Conservation (phyloP, 148 eudicot genomes). For the Persicaria maculosa region DNA sequence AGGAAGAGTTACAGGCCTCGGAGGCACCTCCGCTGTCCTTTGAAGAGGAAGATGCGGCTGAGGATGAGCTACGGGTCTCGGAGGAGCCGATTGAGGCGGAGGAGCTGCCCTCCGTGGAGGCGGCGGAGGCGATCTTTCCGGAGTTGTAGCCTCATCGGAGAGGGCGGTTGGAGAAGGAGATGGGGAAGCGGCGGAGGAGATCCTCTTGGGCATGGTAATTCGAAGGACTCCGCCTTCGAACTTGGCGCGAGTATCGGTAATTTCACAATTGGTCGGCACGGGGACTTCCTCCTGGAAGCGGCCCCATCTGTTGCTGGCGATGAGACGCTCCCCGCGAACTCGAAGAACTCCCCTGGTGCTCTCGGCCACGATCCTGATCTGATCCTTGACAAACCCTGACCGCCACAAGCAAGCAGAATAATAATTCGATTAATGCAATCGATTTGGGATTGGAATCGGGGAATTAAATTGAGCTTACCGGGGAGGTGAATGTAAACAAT, state of each 20-base stretch:
- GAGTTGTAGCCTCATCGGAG: slow-evolving; percentile 1
- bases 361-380: slow-evolving; percentile 50
- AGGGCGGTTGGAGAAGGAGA: not conserved
- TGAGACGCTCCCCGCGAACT: slow-evolving; percentile 48
- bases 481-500: slow-evolving; percentile 44
- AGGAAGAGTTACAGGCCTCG: not conserved
- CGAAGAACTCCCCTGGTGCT: slow-evolving; percentile 28
- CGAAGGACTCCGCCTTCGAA: slow-evolving; percentile 41
- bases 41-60: not conserved
- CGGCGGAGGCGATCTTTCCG: not conserved
- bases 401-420: not conserved
- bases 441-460: not conserved
- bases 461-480: slow-evolving; percentile 22
- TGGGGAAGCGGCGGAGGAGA: not conserved
- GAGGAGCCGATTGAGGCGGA: not conserved
- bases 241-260: slow-evolving; percentile 43
- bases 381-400: slow-evolving; percentile 53
- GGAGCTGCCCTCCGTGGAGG: not conserved
- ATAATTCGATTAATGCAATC: not conserved
- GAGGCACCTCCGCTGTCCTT: not conserved
- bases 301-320: slow-evolving; percentile 37
- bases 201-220: slow-evolving; percentile 43
- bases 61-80: not conserved
- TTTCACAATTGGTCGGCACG: slow-evolving; percentile 40
- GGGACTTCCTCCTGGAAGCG: slow-evolving; percentile 46